Conservation (phyloP, 495 filamentous ascomycete species). For the Durotheca rogersii region DNA sequence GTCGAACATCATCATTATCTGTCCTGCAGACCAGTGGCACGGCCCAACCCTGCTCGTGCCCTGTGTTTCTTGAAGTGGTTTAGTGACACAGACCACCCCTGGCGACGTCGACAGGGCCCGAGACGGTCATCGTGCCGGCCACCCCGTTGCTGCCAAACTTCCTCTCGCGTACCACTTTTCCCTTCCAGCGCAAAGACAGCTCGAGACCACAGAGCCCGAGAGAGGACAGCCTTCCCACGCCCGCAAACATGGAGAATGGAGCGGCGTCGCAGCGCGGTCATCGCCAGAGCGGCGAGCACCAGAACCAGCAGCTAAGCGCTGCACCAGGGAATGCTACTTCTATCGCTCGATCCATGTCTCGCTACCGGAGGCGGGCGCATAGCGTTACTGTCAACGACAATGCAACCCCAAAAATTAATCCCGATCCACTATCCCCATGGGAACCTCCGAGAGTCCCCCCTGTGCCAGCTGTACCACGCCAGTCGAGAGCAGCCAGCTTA, state of each 20-base stretch:
- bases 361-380: constrained; percentile 51
- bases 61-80: constrained; percentile 21
- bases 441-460: constrained; percentile 33
- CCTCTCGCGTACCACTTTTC: constrained; percentile 14
- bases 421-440: constrained; percentile 30
- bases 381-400: constrained; percentile 30
- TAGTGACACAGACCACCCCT: constrained; percentile 26
- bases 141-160: constrained; percentile 22
- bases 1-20: constrained; percentile 14
- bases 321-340: constrained; percentile 28
- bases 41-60: constrained; percentile 9
- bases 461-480: constrained; percentile 33
- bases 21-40: constrained; percentile 7
- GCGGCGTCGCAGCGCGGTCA: constrained; percentile 8
- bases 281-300: constrained; percentile 14
- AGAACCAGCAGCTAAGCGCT: constrained; percentile 15
- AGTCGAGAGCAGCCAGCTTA: constrained; percentile 22
- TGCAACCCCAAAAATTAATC: constrained; percentile 33
- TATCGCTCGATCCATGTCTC: constrained; percentile 60
- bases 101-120: constrained; percentile 29
- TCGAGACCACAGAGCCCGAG: constrained; percentile 12
- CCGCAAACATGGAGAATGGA: constrained; percentile 9
- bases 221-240: constrained; percentile 7
- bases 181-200: constrained; percentile 12
- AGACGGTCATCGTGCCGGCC: constrained; percentile 25